Evolutionary conservation across 352 stramenopile species (phyloP), one percentile per base, ranked within the genome.

Genomic region (Pythium aquatile): DNA sequence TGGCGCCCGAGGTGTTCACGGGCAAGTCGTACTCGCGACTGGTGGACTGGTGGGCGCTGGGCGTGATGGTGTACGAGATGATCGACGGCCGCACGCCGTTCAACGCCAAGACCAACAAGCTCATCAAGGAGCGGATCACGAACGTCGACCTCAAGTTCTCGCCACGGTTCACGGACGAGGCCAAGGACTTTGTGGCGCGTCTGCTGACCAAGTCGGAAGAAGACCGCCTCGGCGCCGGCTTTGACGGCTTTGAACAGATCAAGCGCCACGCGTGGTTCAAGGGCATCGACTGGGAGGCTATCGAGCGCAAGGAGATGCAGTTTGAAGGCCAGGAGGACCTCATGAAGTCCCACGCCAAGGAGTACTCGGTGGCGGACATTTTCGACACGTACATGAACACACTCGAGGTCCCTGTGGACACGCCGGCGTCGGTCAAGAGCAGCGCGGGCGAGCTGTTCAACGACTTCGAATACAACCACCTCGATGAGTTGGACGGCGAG

Each of bases 171-270:
- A 90, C 81, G 8, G 78, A 88, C 46, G 81, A 92, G n/a, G 79
- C 83, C 26, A 93, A 92, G 69, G 85, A 92, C 58, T 91, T 96
- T 73, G 82, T 96, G 17, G 77, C 79, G 1, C 83, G 79, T 26
- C 69, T 99, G 26, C 75, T 99, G 39, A 98, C 96, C 2, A 98
- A 98, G 70, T 89, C 98, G 72, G 96, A 98, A 28, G 77, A 78
- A 9, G 66, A 89, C 55, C 85, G 98, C 17, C 85, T 99, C 17
- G 98, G 98, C 28, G 93, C 80, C 42, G 97, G 96, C n/a, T 67
- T 83, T 13, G 69, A 85, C 55, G 91, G 91, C 51, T 91, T 97
- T 55, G 78, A 94, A 28, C 72, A 92, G 37, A 90, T 98, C 49
- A 96, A 96, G 75, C 49, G 65, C 39, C 89, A 97, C 70, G 75